These are phyloP conservation scores for Cymbopogon citratus DNA, from an alignment of 176 grass and related monocot genomes.

Conservation along the genomic window DNA sequence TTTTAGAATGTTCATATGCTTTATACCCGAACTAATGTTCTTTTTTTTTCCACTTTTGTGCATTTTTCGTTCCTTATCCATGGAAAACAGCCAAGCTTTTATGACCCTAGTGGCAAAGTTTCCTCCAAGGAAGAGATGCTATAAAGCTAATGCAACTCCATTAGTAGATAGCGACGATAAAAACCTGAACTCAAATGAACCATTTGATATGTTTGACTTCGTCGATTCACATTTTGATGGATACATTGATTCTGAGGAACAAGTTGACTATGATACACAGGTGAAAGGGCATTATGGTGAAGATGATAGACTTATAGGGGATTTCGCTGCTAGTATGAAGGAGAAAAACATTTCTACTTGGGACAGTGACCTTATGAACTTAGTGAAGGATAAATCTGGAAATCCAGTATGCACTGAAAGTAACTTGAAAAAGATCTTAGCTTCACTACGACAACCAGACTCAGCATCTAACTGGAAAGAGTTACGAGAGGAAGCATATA, in stretches of 20 bases:
- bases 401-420: neutral
- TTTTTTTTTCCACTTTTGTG: neutral
- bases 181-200: constrained; percentile 3
- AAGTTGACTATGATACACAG: neutral
- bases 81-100: constrained; percentile 40
- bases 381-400: constrained; percentile 32
- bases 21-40: neutral
- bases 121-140: constrained; percentile 10
- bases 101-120: constrained; percentile 45
- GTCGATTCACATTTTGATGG: constrained; percentile 1
- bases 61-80: neutral
- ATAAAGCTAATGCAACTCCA: neutral
- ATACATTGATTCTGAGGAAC: neutral
- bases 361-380: constrained; percentile 32
- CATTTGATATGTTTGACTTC: constrained; percentile 13
- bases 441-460: neutral
- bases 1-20: constrained; percentile 13
- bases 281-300: constrained; percentile 16
- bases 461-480: constrained; percentile 34
- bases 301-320: constrained; percentile 16
- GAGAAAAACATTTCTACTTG: constrained; percentile 29
- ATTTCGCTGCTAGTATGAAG: constrained; percentile 32
- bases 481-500: constrained; percentile 31
- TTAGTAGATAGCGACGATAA: neutral
- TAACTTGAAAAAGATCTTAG: constrained; percentile 28